Base-by-base conservation (phyloP, 805 yeast species). In the Yarrowia sp. region DNA sequence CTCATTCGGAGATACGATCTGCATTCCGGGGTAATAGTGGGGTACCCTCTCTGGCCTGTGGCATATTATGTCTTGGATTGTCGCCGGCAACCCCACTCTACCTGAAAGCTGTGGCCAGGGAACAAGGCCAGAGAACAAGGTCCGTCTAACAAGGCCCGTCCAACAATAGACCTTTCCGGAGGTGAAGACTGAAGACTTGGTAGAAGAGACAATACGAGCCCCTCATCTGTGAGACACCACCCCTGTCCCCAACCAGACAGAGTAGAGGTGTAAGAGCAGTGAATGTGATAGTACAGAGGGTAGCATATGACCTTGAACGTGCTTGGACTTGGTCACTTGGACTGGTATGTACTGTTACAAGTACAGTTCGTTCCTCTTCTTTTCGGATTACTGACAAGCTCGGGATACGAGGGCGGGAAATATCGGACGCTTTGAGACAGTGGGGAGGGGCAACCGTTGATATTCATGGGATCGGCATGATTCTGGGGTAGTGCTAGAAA, bases 11-110 rank as follows among this genome's bases (percentile, higher is more conserved):
- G 59, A 53, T 53, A 53, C 58, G 63, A 41, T 56, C 48, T 56
- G 48, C 63, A 42, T 56, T 56, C 63, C 63, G 63, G 63, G 63
- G 63, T 56, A 56, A 56, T 56, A 12, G 59, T 53, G 59, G 59
- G 59, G 59, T 36, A 19, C 32, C 32, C 32, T 26, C 32, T 5
- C 32, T 26, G 7, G 32, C 32, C 32, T 26, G 32, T 26, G 32
- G 32, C 32, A 26, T 26, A 26, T 26, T 26, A 26, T 26, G 32
- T 26, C 32, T 26, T 26, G 32, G 32, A 26, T 5, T 5, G 7
- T 16, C 26, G 22, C 22, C 19, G n/a, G 19, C 16, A 14, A 48
- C 52, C 52, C 52, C 52, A 48, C 52, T 48, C 52, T 48, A 48
- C 52, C 8, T 22, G n/a, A 46, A 32, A 9, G 32, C 32, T 26